Evolutionary conservation across 2,329 filamentous ascomycete species (phyloP).

Genomic region (Botryotinia convoluta): DNA sequence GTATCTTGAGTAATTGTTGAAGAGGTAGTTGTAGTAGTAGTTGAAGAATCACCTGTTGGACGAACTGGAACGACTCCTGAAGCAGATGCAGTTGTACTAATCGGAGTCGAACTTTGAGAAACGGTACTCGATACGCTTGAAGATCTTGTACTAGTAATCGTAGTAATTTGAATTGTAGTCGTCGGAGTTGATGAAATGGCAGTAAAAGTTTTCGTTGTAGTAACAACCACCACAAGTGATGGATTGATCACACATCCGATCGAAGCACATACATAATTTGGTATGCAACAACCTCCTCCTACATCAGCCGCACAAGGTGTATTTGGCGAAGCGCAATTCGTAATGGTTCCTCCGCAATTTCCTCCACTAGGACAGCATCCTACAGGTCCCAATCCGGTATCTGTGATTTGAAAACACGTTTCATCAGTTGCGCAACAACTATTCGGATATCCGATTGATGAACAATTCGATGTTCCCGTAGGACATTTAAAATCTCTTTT

Average conservation of each 20-base stretch:
- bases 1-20: constrained; percentile 29
- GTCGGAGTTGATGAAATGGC: constrained; percentile 16
- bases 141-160: constrained; percentile 12
- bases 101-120: constrained; percentile 38
- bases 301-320: constrained; percentile 61
- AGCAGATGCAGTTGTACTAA: constrained; percentile 42
- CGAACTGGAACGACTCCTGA: constrained; percentile 47
- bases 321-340: constrained; percentile 59
- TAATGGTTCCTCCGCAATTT: constrained; percentile 62
- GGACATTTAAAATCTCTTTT: constrained; percentile 66
- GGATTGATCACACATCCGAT: constrained; percentile 58
- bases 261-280: constrained; percentile 66
- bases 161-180: constrained; percentile 37
- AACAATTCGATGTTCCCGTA: constrained; percentile 61
- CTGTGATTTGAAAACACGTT: constrained; percentile 62
- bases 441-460: constrained; percentile 61
- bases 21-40: constrained; percentile 38
- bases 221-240: constrained; percentile 25
- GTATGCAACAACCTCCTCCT: constrained; percentile 74
- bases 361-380: constrained; percentile 71
- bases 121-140: constrained; percentile 13
- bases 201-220: constrained; percentile 27
- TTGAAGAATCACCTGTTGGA: constrained; percentile 45
- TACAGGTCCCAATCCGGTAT: constrained; percentile 63
- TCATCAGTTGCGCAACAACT: constrained; percentile 70